Conservation (phyloP, 257 asterid species). For the Vinca minor region DNA sequence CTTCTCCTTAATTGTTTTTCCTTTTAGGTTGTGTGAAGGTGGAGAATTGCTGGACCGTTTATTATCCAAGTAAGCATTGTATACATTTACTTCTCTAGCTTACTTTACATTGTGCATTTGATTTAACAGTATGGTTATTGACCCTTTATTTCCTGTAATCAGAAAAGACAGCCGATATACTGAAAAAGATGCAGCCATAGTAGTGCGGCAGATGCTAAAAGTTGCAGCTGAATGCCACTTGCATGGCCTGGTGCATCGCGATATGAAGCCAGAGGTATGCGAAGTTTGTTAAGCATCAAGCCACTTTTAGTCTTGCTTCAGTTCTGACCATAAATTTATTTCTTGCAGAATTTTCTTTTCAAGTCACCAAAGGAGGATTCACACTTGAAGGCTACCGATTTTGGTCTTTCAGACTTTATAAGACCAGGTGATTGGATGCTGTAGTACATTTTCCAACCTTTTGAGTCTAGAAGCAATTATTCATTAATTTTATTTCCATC, state of each 20-base stretch:
- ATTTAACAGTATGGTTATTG: constrained; percentile 15
- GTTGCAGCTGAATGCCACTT: constrained; percentile 99
- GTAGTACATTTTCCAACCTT: not conserved
- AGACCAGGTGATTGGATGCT: constrained; percentile 64
- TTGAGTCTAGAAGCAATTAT: not conserved
- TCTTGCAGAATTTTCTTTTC: constrained; percentile 70
- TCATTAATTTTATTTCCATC: not conserved
- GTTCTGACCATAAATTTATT: constrained; percentile 15
- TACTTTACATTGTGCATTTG: constrained; percentile 9
- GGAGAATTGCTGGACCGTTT: constrained; percentile 97
- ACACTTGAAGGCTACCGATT: constrained; percentile 88
- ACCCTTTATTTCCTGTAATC: constrained; percentile 26
- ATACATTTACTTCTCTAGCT: constrained; percentile 9
- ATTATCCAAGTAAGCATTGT: constrained; percentile 61
- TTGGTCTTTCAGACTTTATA: constrained; percentile 96
- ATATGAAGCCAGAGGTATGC: constrained; percentile 97
- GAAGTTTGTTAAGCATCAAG: constrained; percentile 6
- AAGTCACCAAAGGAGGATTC: constrained; percentile 87
- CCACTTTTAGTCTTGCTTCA: constrained; percentile 17
- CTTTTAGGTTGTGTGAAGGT: constrained; percentile 84
- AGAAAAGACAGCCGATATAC: constrained; percentile 97
- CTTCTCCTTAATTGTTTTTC: constrained; percentile 7
- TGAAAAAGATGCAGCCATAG: constrained; percentile 95
- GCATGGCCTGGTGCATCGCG: constrained; percentile 98
- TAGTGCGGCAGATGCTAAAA: constrained; percentile 95